These are phyloP conservation scores for Solanum gracilifrons DNA, from an alignment of 257 asterid species.

Conservation along the genomic window DNA sequence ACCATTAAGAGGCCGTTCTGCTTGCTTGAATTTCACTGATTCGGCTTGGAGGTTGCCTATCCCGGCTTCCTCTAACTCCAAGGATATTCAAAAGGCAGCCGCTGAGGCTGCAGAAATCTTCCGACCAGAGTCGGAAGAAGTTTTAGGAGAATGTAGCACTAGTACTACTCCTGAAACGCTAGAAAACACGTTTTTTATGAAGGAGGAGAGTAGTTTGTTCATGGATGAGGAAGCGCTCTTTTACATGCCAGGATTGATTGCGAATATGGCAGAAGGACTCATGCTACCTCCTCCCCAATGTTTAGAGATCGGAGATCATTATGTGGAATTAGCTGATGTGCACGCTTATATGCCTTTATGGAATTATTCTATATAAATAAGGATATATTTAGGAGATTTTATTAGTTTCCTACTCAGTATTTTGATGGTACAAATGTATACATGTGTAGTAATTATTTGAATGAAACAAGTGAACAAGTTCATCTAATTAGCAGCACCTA, in stretches of 20 bases:
- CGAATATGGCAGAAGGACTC: conserved; percentile 42
- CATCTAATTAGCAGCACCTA: not conserved
- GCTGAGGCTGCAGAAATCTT: conserved; percentile 42
- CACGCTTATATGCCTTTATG: not conserved
- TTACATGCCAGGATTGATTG: conserved; percentile 33
- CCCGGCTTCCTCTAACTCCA: conserved; percentile 34
- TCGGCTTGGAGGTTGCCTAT: conserved; percentile 39
- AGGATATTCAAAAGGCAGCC: conserved; percentile 48
- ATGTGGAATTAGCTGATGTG: not conserved
- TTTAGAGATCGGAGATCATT: not conserved
- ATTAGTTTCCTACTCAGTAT: too few relatives aligned
- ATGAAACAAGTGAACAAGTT: not conserved
- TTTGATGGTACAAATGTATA: too few relatives aligned
- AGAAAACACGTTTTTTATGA: not conserved
- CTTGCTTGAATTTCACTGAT: conserved; percentile 52
- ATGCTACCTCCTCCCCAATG: conserved; percentile 42
- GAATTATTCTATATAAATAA: not conserved
- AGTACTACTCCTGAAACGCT: not conserved
- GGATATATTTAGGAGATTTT: too few relatives aligned
- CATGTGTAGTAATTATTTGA: not conserved
- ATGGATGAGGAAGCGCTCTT: conserved; percentile 38
- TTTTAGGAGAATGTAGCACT: not conserved
- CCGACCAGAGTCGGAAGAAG: not conserved
- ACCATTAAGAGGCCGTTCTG: conserved; percentile 48
- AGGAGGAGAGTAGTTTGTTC: not conserved